Evolutionary conservation across 305 asterid genomes (phyloP).

Genomic region (Rubia occidens): DNA sequence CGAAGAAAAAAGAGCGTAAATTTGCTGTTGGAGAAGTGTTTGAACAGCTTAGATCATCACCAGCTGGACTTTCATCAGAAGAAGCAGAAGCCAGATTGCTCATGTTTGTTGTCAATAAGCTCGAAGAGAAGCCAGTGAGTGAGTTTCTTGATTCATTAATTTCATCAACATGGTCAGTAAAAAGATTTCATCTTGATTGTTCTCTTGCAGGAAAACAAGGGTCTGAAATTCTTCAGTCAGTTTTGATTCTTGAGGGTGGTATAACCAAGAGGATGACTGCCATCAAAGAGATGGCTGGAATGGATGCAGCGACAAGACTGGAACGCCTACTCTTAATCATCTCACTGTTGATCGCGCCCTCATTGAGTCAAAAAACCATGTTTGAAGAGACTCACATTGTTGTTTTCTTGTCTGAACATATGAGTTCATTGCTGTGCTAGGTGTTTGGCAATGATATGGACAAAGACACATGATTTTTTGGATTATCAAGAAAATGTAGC

Average conservation of each 20-base stretch:
- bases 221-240: conserved; percentile 19
- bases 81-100: conserved; percentile 22
- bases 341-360: too few species aligned
- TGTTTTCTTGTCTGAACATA: too few species aligned
- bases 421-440: too few species aligned
- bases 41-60: conserved; percentile 23
- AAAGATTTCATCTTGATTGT: not conserved
- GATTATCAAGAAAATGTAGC: not conserved
- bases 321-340: too few species aligned
- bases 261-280: too few species aligned
- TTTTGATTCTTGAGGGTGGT: too few species aligned
- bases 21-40: conserved; percentile 17
- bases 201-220: conserved; percentile 19
- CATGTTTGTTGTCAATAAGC: conserved; percentile 24
- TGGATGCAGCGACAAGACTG: too few species aligned
- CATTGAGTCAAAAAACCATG: too few species aligned
- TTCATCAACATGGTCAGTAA: not conserved
- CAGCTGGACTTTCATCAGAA: conserved; percentile 24
- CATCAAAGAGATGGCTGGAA: too few species aligned
- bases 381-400: too few species aligned
- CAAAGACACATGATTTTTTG: not conserved
- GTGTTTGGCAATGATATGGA: too few species aligned
- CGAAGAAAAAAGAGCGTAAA: not conserved
- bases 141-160: conserved; percentile 2
- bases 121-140: conserved; percentile 26